These are phyloP conservation scores for Flaveria floridana DNA, from an alignment of 140 eudicot species.

Conservation along the genomic window DNA sequence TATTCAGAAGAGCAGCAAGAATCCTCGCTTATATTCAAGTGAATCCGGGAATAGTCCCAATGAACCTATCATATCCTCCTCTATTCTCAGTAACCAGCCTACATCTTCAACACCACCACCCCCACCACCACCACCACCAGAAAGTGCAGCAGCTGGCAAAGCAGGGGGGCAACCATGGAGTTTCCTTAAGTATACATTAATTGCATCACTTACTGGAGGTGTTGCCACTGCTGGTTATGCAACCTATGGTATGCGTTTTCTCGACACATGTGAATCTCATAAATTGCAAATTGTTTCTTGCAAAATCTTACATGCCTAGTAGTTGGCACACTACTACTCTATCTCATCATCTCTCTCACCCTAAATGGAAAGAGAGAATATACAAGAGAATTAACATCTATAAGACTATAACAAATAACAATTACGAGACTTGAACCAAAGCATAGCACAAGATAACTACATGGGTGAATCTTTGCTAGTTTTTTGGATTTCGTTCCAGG, in stretches of 20 bases:
- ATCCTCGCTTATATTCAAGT: constrained; percentile 40
- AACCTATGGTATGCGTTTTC: constrained; percentile 49
- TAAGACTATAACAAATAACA: not conserved
- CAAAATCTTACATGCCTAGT: constrained; percentile 1
- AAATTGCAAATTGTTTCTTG: not conserved
- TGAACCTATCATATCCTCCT: constrained; percentile 47
- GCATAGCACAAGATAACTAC: not conserved
- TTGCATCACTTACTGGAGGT: constrained; percentile 63
- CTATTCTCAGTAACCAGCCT: constrained; percentile 37
- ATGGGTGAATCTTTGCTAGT: constrained; percentile 1
- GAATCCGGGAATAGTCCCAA: constrained; percentile 40
- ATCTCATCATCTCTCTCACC: not conserved
- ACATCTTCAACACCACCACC: constrained; percentile 41
- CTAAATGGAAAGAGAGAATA: constrained; percentile 3
- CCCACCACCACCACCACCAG: constrained; percentile 28
- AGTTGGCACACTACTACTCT: not conserved
- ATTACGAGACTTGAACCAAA: not conserved
- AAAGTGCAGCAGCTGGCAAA: constrained; percentile 26
- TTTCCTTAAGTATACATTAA: constrained; percentile 50
- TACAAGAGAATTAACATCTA: not conserved
- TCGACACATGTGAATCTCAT: not conserved
- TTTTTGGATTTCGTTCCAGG: constrained; percentile 16
- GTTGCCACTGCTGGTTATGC: constrained; percentile 70
- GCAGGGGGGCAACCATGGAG: constrained; percentile 48
- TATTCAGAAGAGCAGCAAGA: constrained; percentile 34